phyloP scores from a whole-genome alignment of 176 grass and related monocot genomes.

The Areca catechu region DNA sequence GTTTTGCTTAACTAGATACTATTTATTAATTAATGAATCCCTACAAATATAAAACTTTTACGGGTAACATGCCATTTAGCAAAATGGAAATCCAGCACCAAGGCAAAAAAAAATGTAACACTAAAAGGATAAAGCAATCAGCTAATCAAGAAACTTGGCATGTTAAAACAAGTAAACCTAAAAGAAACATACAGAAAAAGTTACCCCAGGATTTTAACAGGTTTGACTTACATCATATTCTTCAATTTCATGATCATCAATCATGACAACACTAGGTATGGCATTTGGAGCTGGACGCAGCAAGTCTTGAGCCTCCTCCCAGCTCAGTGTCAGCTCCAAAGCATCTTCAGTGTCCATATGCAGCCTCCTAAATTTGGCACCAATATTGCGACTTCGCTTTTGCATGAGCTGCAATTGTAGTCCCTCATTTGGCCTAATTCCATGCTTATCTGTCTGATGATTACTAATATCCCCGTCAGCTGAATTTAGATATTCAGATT shows the following conservation, averaged over 20 bases:
- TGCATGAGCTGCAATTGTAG: constrained; percentile 50
- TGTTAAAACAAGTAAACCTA: too few species aligned
- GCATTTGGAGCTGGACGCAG: constrained; percentile 76
- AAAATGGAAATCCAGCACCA: too few species aligned
- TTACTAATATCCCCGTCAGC: constrained; percentile 60
- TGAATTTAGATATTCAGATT: constrained; percentile 44
- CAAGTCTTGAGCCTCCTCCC: constrained; percentile 97
- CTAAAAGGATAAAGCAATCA: too few species aligned
- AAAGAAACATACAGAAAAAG: too few species aligned
- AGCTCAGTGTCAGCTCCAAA: constrained; percentile 77
- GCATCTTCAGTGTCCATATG: constrained; percentile 85
- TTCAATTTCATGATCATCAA: constrained; percentile 97
- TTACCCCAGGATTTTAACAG: not conserved
- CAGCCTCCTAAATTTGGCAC: constrained; percentile 75
- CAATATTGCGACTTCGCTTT: constrained; percentile 84
- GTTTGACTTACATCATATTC: constrained; percentile 97
- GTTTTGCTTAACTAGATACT: too few species aligned
- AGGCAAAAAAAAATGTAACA: too few species aligned
- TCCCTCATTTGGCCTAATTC: constrained; percentile 45
- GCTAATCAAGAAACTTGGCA: too few species aligned
- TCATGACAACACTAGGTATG: constrained; percentile 78
- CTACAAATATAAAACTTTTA: too few species aligned
- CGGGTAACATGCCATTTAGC: too few species aligned
- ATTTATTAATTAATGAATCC: too few species aligned
- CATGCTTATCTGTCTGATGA: constrained; percentile 59